Percentiles rank a stretch among this genome's conserved stretches.
Evolutionary conservation across 768 basidiomycete genomes (phyloP).

Genomic region (Russula earlei): DNA sequence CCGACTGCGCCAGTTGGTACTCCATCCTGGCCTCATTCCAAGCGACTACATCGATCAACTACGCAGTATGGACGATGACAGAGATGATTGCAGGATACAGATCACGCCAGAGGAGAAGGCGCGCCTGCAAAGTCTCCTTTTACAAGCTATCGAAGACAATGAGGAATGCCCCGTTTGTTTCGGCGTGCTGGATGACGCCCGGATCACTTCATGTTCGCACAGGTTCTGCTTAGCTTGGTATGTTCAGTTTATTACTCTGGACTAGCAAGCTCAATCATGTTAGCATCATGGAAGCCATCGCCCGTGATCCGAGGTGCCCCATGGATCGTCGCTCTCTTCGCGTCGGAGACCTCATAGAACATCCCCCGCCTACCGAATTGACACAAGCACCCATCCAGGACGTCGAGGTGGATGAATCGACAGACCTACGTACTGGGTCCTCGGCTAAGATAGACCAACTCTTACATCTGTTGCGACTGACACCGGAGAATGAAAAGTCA

Average conservation of each 20-base stretch:
- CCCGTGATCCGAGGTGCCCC: conserved; percentile 68
- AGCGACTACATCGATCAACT: conserved; percentile 60
- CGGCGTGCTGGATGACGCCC: conserved; percentile 45
- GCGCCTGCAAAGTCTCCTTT: conserved; percentile 48
- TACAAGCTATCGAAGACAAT: conserved; percentile 64
- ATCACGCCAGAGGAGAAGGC: conserved; percentile 46
- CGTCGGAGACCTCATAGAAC: conserved; percentile 49
- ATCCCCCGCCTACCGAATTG: conserved; percentile 54
- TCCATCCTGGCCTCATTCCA: conserved; percentile 73
- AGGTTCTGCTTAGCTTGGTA: conserved; percentile 66
- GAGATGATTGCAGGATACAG: conserved; percentile 28
- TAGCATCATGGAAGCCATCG: conserved; percentile 62
- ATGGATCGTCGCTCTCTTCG: conserved; percentile 69
- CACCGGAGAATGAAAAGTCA: conserved; percentile 63
- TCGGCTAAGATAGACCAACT: conserved; percentile 86
- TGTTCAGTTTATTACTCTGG: conserved; percentile 8
- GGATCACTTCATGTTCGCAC: conserved; percentile 69
- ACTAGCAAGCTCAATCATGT: conserved; percentile 2
- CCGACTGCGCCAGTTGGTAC: conserved; percentile 70
- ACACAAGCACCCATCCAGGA: conserved; percentile 46
- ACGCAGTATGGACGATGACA: conserved; percentile 27
- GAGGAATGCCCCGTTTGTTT: conserved; percentile 82
- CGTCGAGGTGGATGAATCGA: conserved; percentile 31
- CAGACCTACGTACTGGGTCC: conserved; percentile 39
- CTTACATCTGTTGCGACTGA: conserved; percentile 58